phyloP scores from a whole-genome alignment of 129 eudicot species.

The Arctium minus region DNA sequence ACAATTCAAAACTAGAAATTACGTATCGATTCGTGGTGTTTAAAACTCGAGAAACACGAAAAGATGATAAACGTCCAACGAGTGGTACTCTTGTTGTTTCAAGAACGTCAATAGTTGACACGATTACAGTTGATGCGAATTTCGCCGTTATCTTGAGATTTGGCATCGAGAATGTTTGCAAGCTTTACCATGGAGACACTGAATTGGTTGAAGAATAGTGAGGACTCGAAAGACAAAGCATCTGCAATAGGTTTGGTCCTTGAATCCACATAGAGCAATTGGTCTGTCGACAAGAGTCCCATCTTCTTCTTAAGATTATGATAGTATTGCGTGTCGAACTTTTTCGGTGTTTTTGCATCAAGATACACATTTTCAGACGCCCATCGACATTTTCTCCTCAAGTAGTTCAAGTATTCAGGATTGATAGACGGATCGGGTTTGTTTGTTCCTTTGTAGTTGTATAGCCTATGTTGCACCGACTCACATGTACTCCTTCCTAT shows the following conservation, averaged over 20 bases:
- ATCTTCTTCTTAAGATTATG: constrained; percentile 64
- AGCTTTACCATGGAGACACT: constrained; percentile 80
- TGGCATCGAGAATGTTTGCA: constrained; percentile 52
- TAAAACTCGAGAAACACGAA: not conserved
- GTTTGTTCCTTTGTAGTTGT: constrained; percentile 60
- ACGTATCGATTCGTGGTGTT: not conserved
- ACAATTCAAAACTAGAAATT: not conserved
- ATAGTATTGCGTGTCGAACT: constrained; percentile 59
- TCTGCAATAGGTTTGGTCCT: constrained; percentile 55
- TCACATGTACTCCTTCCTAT: constrained; percentile 80
- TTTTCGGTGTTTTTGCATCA: constrained; percentile 53
- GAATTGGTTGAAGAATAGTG: constrained; percentile 48
- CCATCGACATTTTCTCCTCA: constrained; percentile 76
- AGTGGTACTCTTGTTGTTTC: not conserved
- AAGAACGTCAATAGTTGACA: constrained; percentile 36
- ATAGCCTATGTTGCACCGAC: constrained; percentile 57
- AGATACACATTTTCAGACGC: constrained; percentile 64
- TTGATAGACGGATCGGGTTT: constrained; percentile 64
- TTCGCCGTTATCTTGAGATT: constrained; percentile 45
- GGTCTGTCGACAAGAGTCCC: constrained; percentile 82
- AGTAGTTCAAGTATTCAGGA: constrained; percentile 59
- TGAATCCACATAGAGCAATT: constrained; percentile 54
- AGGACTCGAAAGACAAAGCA: constrained; percentile 47
- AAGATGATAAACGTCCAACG: not conserved
- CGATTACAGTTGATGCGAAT: constrained; percentile 49